phyloP scores from a whole-genome alignment of 441 rosid genomes.

The Arabidopsis lyrata region DNA sequence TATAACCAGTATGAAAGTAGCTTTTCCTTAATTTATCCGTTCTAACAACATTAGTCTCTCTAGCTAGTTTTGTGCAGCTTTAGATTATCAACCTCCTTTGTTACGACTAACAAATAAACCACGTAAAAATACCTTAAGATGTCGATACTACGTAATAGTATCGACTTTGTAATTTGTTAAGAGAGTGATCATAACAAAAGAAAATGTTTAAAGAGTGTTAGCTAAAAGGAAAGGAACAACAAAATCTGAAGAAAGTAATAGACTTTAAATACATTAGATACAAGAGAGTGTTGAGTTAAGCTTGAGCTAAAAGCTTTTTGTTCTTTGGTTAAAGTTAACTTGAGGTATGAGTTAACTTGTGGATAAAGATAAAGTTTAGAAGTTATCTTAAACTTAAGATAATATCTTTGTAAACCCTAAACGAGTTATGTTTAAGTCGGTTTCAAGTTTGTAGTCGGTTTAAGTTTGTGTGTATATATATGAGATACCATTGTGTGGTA shows the following conservation, averaged over 20 bases:
- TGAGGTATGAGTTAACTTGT: too few relatives aligned
- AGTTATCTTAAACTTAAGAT: too few relatives aligned
- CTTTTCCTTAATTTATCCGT: background rate
- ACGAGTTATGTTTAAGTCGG: too few relatives aligned
- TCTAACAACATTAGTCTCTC: background rate
- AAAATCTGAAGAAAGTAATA: background rate
- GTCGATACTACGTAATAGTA: background rate
- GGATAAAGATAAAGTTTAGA: too few relatives aligned
- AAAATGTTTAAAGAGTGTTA: background rate
- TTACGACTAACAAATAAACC: slow-evolving; percentile 5
- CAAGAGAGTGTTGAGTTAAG: too few relatives aligned
- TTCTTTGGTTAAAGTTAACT: too few relatives aligned
- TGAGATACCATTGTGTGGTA: too few relatives aligned
- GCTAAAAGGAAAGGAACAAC: slow-evolving; percentile 17
- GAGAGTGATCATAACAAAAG: background rate
- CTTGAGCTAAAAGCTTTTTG: too few relatives aligned
- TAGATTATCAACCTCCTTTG: background rate
- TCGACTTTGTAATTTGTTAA: background rate
- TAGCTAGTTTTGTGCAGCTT: slow-evolving; percentile 11
- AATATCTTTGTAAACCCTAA: too few relatives aligned
- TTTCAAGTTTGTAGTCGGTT: too few relatives aligned
- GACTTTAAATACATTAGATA: slow-evolving; percentile 8
- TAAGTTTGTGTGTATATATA: too few relatives aligned
- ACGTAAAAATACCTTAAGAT: background rate
- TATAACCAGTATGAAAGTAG: slow-evolving; percentile 8